Base-by-base conservation (phyloP, 1,284 basidiomycete species). In the Mycena sp. region DNA sequence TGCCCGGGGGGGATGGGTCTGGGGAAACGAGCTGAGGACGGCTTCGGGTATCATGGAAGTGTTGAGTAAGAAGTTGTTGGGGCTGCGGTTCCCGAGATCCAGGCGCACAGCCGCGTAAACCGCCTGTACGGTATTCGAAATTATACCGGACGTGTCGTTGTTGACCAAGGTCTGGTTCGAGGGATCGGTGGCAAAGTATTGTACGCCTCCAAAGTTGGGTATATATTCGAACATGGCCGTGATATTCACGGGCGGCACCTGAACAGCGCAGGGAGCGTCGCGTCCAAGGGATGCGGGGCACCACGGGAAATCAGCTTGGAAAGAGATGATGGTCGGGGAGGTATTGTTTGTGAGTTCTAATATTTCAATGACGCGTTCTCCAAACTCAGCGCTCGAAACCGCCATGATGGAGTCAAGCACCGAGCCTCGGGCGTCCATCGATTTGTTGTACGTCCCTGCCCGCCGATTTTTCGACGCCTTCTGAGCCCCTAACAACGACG, bases 51-150 rank as follows among this genome's bases (percentile, higher is more conserved):
- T 41, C 5, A 49, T 49, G n/a, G 55, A 38, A 11, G 61, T 60
- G 52, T 70, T 59, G 16, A 68, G 55, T 17, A 71, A 41, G 45
- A 69, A 63, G 45, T 72, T 72, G 51, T 72, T 72, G 1, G 65
- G 69, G 32, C 61, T 64, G 26, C 56, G 57, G 41, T 68, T 72
- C 2, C 71, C 71, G 28, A 72, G 49, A 30, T 72, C 70, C 14
- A 72, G 35, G 12, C 66, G 68, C 3, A 64, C 45, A 4, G 60
- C 60, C 9, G 71, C 71, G 50, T 67, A 67, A n/a, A 65, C 41
- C 21, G 50, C 41, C 49, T 70, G 70, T 14, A 71, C 21, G 23
- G 65, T 21, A 37, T 71, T 71, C 12, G 48, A 32, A 19, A 67
- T n/a, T 4, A 67, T 53, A 21, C 23, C 32, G 23, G 17, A 21